Base-by-base conservation (phyloP, 2,329 filamentous ascomycete species). In the Raffaelea deltoideospora region DNA sequence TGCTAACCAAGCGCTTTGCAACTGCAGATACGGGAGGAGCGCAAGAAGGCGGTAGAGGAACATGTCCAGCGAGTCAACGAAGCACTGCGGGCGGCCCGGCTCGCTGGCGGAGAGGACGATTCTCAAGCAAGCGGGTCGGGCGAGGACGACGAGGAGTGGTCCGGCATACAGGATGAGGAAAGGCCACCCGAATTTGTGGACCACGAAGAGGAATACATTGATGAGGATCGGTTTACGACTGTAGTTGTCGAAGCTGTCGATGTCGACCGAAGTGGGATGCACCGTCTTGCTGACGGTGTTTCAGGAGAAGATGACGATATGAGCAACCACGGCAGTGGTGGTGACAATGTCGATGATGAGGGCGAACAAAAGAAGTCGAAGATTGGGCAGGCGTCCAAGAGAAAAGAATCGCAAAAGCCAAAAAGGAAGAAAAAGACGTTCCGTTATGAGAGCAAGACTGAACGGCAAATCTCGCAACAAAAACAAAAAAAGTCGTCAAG, bases 151-250 rank as follows among this genome's bases (percentile, higher is more conserved):
- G 62, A 69, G 13, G 70, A 76, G 48, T 86, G 79, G 75, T 65
- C 65, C 35, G 82, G 79, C 1, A 66, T 86, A 36, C 61, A 66
- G 17, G 76, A 79, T 33, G 45, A 54, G 26, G 27, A 22, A 3
- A 29, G 17, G 24, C 49, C 45, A 31, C 47, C 44, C 35, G 54
- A 67, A 28, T 66, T 74, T 18, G 59, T 90, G 31, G 77, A 92
- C 52, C 76, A 84, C 47, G 82, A 94, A 54, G 86, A 88, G 47
- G 86, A 96, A 56, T 98, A 95, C 59, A 73, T 95, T 45, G 90
- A 98, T 55, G 90, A 96, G 55, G 88, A 95, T 56, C 82, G 81
- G 53, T 95, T 85, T 55, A 96, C 90, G 1, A 94, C 85, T 1
- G 90, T 98, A 20, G 95, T 84, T 0, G 77, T 98, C 1, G 88